A percentile compares a stretch with the other conserved stretches of the same genome.
Conservation (phyloP, 116 monocot species). For the Dioscorea cayenensis region DNA sequence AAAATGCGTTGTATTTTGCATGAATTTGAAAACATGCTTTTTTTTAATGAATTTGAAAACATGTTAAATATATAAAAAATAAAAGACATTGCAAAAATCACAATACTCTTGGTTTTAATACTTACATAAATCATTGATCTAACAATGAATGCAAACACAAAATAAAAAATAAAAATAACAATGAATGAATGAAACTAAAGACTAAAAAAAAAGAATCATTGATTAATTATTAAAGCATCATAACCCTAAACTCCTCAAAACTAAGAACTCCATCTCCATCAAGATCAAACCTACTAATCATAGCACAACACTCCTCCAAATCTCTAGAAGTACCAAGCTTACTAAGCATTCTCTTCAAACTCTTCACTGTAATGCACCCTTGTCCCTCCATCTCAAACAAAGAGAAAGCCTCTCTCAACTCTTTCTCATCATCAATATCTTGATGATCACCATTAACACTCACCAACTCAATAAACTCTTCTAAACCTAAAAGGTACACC, state of each 20-base stretch:
- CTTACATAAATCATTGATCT: too few species aligned
- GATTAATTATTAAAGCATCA: neutral
- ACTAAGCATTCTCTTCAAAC: conserved; percentile 5
- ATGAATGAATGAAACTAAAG: too few species aligned
- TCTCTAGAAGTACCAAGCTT: neutral
- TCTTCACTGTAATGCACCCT: neutral
- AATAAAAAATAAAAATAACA: too few species aligned
- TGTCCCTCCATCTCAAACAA: neutral
- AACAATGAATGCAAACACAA: too few species aligned
- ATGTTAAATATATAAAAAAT: too few species aligned
- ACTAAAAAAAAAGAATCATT: too few species aligned
- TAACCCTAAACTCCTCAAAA: conserved; percentile 1
- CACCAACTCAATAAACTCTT: neutral
- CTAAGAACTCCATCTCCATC: conserved; percentile 7
- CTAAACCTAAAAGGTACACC: neutral
- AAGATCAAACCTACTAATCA: conserved; percentile 6
- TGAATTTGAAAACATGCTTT: too few species aligned
- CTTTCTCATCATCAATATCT: neutral
- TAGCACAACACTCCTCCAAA: neutral
- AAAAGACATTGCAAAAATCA: too few species aligned
- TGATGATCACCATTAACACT: too few species aligned
- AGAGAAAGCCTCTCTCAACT: neutral
- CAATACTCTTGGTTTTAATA: too few species aligned
- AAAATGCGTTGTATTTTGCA: too few species aligned
- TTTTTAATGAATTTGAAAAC: too few species aligned